phyloP scores from a whole-genome alignment of 116 monocot species.

The Phalaenopsis hybrid region DNA sequence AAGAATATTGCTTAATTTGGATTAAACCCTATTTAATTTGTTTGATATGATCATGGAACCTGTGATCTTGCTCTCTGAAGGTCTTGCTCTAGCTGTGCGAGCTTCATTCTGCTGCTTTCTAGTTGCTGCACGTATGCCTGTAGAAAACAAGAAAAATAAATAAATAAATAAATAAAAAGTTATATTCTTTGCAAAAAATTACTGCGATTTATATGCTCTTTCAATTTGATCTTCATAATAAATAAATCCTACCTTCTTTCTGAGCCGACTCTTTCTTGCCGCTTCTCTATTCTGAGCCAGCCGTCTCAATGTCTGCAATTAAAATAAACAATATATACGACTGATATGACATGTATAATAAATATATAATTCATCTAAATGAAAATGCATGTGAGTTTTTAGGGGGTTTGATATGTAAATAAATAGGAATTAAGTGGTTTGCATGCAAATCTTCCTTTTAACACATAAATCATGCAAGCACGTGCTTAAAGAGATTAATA shows the following conservation, averaged over 20 bases:
- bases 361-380: too few species aligned
- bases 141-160: not conserved
- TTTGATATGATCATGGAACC: conserved; percentile 25
- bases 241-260: conserved; percentile 70
- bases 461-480: too few species aligned
- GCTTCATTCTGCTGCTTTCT: conserved; percentile 73
- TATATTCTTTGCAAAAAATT: not conserved
- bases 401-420: too few species aligned
- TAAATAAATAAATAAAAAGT: not conserved
- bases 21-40: not conserved
- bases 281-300: conserved; percentile 96
- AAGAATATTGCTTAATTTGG: not conserved
- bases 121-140: conserved; percentile 93
- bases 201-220: not conserved
- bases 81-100: conserved; percentile 83
- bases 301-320: conserved; percentile 61
- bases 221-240: not conserved
- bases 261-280: conserved; percentile 75
- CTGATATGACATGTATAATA: too few species aligned
- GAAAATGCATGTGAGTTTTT: too few species aligned
- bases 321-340: not conserved
- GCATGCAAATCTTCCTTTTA: too few species aligned
- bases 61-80: conserved; percentile 70
- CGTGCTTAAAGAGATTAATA: too few species aligned
- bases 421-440: too few species aligned